A percentile compares a stretch with the other conserved stretches of the same genome.
Conservation (phyloP, 805 yeast genomes). For the Saturnispora saitoi region DNA sequence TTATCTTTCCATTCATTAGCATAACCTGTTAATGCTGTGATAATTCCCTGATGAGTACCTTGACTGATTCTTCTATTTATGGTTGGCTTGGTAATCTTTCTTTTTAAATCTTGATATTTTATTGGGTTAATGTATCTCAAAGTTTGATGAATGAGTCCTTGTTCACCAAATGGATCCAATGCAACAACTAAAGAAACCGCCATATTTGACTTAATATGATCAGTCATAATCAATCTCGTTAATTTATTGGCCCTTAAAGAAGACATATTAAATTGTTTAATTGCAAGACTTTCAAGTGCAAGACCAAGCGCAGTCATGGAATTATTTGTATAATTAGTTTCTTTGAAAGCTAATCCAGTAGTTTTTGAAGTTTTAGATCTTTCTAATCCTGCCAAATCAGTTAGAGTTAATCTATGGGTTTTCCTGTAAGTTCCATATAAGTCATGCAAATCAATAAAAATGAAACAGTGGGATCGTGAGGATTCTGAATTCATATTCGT, state of each 20-base stretch:
- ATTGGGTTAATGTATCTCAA: slow-evolving; percentile 26
- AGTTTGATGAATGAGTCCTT: slow-evolving; percentile 25
- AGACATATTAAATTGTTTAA: slow-evolving; percentile 32
- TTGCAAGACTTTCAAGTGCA: slow-evolving; percentile 34
- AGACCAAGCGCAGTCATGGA: slow-evolving; percentile 44
- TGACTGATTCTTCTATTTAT: not conserved
- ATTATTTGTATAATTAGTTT: slow-evolving; percentile 41
- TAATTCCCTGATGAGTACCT: not conserved
- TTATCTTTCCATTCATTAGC: slow-evolving; percentile 2
- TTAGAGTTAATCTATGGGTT: slow-evolving; percentile 36
- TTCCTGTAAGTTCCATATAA: slow-evolving; percentile 17
- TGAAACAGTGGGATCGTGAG: slow-evolving; percentile 46
- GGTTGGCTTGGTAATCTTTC: slow-evolving; percentile 10
- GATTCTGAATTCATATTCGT: slow-evolving; percentile 38
- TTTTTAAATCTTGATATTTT: slow-evolving; percentile 22
- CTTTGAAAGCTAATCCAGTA: slow-evolving; percentile 36
- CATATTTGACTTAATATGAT: slow-evolving; percentile 29
- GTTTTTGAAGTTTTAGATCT: slow-evolving; percentile 39
- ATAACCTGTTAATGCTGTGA: slow-evolving; percentile 10
- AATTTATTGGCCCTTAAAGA: slow-evolving; percentile 40
- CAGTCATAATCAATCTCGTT: slow-evolving; percentile 41
- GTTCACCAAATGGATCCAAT: slow-evolving; percentile 34
- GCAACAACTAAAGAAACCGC: slow-evolving; percentile 31
- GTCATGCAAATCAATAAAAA: slow-evolving; percentile 26
- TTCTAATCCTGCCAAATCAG: slow-evolving; percentile 46